Percentiles rank a stretch among this genome's conserved stretches.
phyloP scores from a whole-genome alignment of 1,284 basidiomycete genomes.

The Ustilago bromivora region DNA sequence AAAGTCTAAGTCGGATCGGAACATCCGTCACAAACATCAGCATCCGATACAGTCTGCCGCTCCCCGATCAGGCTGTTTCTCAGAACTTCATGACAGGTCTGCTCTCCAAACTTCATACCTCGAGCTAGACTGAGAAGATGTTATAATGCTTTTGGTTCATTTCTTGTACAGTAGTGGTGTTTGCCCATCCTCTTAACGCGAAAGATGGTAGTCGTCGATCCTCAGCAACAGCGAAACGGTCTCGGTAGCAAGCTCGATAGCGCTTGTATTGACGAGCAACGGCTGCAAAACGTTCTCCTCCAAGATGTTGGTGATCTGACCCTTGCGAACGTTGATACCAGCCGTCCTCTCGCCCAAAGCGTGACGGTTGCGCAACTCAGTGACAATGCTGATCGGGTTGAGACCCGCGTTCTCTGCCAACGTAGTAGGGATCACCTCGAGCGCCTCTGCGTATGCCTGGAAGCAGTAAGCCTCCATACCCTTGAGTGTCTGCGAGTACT shows the following conservation, averaged over 20 bases:
- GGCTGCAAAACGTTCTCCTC: constrained; percentile 99
- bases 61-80: background rate
- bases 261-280: constrained; percentile 92
- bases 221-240: constrained; percentile 95
- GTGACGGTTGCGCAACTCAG: constrained; percentile 95
- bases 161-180: background rate
- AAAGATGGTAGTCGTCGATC: constrained; percentile 86
- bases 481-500: constrained; percentile 92
- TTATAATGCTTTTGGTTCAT: constrained; percentile 2
- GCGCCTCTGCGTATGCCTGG: constrained; percentile 96
- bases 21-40: background rate
- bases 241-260: constrained; percentile 94
- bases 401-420: constrained; percentile 98
- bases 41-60: background rate
- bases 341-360: constrained; percentile 93
- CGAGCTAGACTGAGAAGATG: background rate
- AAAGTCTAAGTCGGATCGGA: background rate
- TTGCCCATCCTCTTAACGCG: constrained; percentile 42
- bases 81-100: background rate
- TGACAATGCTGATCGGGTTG: constrained; percentile 98
- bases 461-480: constrained; percentile 99
- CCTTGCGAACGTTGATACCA: constrained; percentile 89
- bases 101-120: background rate
- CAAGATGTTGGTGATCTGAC: constrained; percentile 93
- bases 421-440: constrained; percentile 97